Evolutionary conservation across 2,329 filamentous ascomycete species (phyloP).

Genomic region (Monilinia laxa): DNA sequence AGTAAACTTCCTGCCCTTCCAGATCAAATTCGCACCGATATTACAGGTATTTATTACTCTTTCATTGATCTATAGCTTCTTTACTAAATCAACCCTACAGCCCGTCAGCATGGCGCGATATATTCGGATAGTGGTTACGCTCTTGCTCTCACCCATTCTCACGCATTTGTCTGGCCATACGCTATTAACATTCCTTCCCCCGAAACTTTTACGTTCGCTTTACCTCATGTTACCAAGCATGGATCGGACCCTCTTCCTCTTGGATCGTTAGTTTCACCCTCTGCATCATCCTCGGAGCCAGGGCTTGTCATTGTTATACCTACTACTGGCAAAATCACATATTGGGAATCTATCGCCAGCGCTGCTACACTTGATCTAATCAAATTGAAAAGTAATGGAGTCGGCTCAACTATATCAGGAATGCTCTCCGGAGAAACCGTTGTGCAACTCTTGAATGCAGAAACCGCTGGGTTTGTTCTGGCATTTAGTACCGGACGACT

Average conservation of each 20-base stretch:
- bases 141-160: conserved; percentile 74
- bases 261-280: conserved; percentile 77
- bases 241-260: conserved; percentile 73
- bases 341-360: conserved; percentile 93
- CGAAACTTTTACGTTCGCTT: conserved; percentile 75
- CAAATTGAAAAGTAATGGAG: conserved; percentile 74
- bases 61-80: conserved; percentile 23
- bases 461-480: conserved; percentile 81
- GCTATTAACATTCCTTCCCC: conserved; percentile 64
- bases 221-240: conserved; percentile 70
- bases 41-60: conserved; percentile 55
- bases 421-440: conserved; percentile 78
- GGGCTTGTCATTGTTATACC: conserved; percentile 87
- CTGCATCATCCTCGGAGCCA: conserved; percentile 74
- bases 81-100: conserved; percentile 44
- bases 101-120: conserved; percentile 63
- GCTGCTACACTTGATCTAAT: conserved; percentile 75
- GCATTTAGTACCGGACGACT: conserved; percentile 82
- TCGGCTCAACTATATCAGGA: conserved; percentile 71
- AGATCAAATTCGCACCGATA: conserved; percentile 67
- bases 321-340: conserved; percentile 78
- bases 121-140: conserved; percentile 69
- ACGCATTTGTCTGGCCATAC: conserved; percentile 92
- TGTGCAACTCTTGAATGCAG: conserved; percentile 75
- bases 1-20: conserved; percentile 82